Evolutionary conservation across 805 yeast species (phyloP), one percentile per base, ranked within the genome.

Genomic region (Yarrowia sp.): DNA sequence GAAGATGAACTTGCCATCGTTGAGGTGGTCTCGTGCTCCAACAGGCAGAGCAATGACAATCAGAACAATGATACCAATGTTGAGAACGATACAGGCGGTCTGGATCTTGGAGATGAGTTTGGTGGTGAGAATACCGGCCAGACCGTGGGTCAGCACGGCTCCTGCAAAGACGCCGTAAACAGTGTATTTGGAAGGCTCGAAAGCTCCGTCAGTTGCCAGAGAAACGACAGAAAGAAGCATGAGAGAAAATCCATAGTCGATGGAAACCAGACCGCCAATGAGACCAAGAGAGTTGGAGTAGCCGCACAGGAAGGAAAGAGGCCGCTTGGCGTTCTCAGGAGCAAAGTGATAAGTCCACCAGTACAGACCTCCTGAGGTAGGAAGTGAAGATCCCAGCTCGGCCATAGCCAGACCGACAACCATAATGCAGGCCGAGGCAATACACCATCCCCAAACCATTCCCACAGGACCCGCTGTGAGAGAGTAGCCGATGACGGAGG

Each of bases 311-410:
- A 82, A 87, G 46, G 87, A 83, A 33, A 86, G 73, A 0, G 86
- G 84, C 19, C 82, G 81, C 70, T 83, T 80, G 33, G 78, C 69
- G 4, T 70, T 68, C 56, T 78, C 81, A 1, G 90, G 92, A 26
- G 91, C 85, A 71, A 85, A 87, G 71, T 85, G 81, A 73, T 80
- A 84, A 1, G 89, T 83, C 86, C 88, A 85, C 74, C 82, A 85
- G 71, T 86, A 88, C 41, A 88, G 76, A 9, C 92, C 92, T 64
- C 92, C 92, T 21, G 88, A 83, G 0, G 92, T 87, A 28, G 93
- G 92, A 68, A 85, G 82, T 1, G 91, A 82, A 38, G 87, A 81
- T 0, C 88, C 89, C 67, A 86, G 74, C 70, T 86, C 88, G 6
- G 89, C 79, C 85, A 88, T 82, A 17, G 87, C 79, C 8, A 82